Conservation (phyloP, 2,329 filamentous ascomycete genomes). For the Cyphellophora europaea region DNA sequence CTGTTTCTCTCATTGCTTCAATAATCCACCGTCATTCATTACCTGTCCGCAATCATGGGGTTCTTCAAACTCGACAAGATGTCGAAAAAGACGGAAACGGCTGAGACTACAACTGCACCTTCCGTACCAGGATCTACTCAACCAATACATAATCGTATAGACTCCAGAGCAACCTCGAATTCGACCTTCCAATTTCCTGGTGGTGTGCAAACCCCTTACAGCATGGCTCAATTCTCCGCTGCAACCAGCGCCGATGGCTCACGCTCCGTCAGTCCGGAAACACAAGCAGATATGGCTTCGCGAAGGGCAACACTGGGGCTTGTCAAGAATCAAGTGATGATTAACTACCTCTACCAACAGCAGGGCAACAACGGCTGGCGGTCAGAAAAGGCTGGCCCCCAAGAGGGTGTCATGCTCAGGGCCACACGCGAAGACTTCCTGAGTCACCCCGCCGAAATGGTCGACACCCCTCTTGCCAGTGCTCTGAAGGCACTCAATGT, state of each 20-base stretch:
- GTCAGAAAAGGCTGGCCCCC: constrained; percentile 57
- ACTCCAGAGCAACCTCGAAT: no score
- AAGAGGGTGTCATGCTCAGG: constrained; percentile 64
- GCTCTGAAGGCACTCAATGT: constrained; percentile 63
- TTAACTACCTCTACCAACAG: constrained; percentile 73
- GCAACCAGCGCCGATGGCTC: background rate
- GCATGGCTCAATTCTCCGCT: no score
- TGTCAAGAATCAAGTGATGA: constrained; percentile 72
- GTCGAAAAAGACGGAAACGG: background rate
- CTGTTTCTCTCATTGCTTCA: background rate
- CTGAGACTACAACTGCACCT: no score
- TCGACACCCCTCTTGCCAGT: constrained; percentile 52
- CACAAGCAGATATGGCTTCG: background rate
- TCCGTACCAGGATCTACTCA: no score
- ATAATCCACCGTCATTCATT: background rate
- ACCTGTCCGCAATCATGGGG: background rate
- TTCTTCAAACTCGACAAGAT: background rate
- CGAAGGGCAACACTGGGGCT: background rate
- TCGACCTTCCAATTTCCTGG: no score
- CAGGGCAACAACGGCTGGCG: constrained; percentile 63
- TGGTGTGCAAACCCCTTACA: no score
- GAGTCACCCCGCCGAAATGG: constrained; percentile 59
- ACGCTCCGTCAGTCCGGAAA: background rate
- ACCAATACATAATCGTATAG: no score
- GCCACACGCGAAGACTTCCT: constrained; percentile 61